phyloP scores from a whole-genome alignment of 305 asterid species.

The Euphrasia arctica region DNA sequence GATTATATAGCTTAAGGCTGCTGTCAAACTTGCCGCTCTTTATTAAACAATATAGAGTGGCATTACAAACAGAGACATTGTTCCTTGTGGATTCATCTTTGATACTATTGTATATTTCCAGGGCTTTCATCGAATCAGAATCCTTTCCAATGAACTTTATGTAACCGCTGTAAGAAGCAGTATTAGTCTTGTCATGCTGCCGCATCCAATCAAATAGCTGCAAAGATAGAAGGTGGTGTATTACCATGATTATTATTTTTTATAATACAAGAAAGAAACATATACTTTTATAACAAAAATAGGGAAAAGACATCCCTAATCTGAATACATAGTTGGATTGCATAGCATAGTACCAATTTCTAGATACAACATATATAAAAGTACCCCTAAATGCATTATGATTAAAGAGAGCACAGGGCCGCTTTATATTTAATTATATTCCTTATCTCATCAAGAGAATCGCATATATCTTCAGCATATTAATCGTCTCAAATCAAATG shows the following conservation, averaged over 20 bases:
- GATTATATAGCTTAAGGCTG: slow-evolving; percentile 73
- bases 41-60: slow-evolving; percentile 67
- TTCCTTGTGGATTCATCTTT: slow-evolving; percentile 52
- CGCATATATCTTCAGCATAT: background rate
- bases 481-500: background rate
- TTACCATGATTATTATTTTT: slow-evolving; percentile 3
- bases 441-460: background rate
- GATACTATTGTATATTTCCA: slow-evolving; percentile 71
- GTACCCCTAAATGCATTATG: background rate
- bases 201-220: slow-evolving; percentile 97
- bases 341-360: background rate
- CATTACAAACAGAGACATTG: slow-evolving; percentile 82
- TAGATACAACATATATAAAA: background rate
- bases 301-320: background rate
- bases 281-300: background rate
- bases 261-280: slow-evolving; percentile 1
- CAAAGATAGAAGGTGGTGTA: slow-evolving; percentile 28
- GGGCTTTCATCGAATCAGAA: slow-evolving; percentile 56
- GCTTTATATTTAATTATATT: too few species aligned
- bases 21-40: slow-evolving; percentile 68
- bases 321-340: background rate
- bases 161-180: slow-evolving; percentile 85
- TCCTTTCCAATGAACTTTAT: slow-evolving; percentile 70
- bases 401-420: background rate
- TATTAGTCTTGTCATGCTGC: slow-evolving; percentile 67